phyloP scores from a whole-genome alignment of 2,329 filamentous ascomycete genomes.

The Penicillium sp. region DNA sequence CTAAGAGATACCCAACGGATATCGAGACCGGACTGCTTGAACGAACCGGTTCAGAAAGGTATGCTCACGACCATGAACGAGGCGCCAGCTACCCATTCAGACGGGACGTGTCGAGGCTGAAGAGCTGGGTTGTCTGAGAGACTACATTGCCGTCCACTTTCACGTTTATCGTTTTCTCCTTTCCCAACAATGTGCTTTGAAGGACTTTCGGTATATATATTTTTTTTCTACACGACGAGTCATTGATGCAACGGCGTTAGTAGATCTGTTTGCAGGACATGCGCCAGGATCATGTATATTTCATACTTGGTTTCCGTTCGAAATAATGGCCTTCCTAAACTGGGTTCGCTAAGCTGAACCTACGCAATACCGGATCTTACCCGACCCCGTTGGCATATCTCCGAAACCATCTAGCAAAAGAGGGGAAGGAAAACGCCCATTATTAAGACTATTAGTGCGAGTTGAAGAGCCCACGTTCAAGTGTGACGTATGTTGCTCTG shows the following conservation, averaged over 20 bases:
- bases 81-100: constrained; percentile 39
- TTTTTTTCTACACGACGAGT: neutral
- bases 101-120: constrained; percentile 44
- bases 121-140: constrained; percentile 36
- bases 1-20: constrained; percentile 31
- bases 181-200: neutral
- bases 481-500: neutral
- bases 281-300: neutral
- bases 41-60: constrained; percentile 27
- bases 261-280: neutral
- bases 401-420: neutral
- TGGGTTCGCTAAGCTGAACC: neutral
- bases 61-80: constrained; percentile 37
- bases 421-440: neutral
- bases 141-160: neutral
- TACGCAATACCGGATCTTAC: neutral
- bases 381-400: neutral
- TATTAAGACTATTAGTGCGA: neutral
- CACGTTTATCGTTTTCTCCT: neutral
- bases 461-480: neutral
- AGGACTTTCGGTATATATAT: neutral
- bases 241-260: neutral
- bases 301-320: neutral
- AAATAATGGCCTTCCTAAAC: neutral
- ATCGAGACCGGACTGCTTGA: constrained; percentile 24